These are phyloP conservation scores for Vaccinium corymbosum DNA, from an alignment of 148 eudicot species.

Conservation along the genomic window DNA sequence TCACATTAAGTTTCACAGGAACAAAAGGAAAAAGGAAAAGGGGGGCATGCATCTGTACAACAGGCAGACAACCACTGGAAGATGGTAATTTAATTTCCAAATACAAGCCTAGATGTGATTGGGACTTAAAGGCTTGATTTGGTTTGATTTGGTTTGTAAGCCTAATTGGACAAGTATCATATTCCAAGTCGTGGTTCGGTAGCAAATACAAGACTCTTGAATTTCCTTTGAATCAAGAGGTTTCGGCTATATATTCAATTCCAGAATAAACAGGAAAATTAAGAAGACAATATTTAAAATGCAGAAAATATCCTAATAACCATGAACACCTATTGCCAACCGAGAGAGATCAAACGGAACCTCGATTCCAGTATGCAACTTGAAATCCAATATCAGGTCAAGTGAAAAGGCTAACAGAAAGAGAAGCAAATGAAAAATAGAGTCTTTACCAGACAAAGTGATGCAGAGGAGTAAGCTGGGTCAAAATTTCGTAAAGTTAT, in stretches of 20 bases:
- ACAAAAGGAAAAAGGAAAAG: neutral
- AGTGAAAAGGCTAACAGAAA: neutral
- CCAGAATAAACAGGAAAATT: neutral
- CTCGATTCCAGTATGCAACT: neutral
- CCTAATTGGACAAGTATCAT: neutral
- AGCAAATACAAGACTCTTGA: neutral
- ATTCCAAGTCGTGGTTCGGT: neutral
- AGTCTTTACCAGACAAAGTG: constrained; percentile 4
- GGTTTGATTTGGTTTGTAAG: neutral
- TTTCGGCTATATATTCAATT: neutral
- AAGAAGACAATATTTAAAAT: neutral
- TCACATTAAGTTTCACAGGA: neutral
- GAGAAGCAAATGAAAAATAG: neutral
- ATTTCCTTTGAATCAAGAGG: neutral
- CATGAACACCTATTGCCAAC: neutral
- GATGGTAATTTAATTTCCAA: neutral
- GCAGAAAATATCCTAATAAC: neutral
- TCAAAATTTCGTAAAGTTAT: neutral
- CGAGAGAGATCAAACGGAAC: neutral
- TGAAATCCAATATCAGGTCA: neutral
- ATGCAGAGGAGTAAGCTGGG: neutral
- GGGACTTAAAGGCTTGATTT: neutral
- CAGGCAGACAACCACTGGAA: neutral
- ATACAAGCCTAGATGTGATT: neutral
- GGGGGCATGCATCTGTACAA: neutral